Evolutionary conservation across 1,284 basidiomycete species (phyloP), one percentile per base, ranked within the genome.

Genomic region (Flammula alnicola): DNA sequence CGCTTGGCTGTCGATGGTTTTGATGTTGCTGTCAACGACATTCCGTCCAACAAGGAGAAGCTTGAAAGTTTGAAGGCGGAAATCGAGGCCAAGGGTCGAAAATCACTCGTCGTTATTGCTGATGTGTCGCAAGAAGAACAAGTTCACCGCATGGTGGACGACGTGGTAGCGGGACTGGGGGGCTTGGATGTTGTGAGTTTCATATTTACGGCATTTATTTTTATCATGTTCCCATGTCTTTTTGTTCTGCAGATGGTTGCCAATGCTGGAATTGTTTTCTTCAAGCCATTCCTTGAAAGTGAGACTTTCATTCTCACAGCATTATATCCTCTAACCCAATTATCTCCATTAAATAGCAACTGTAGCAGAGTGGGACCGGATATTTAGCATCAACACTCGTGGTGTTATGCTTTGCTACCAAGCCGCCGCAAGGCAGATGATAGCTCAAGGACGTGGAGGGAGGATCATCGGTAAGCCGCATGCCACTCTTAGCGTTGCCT

Each of bases 351-450:
- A n/a, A n/a, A n/a, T 4, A 32, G 30, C 30, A 32, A 4, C 30
- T 3, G 30, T 32, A 11, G 30, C 12, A 16, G 30, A 32, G 16
- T 32, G 30, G 30, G 30, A 32, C 4, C 30, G 30, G 12, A 16
- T 32, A 12, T 32, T 44, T 22, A 44, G 23, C 12, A 32, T 44
- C 17, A 44, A 44, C 14, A 30, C 31, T 16, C 27, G 25, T 5
- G 42, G 42, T 2, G 42, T 44, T 11, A 23, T 44, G 12, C 20
- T 31, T 11, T 44, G 42, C 14, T 44, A 44, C 30, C 29, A 44
- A 23, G 19, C 29, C 14, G 42, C 30, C 11, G 42, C 42, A 12
- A 44, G 32, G 17, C 42, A 44, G 30, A 44, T 44, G 42, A 44
- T 44, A 19, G 29, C 42, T 22, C 17, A 23, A 17, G 42, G 42